Conservation (phyloP, 345 rosid genomes). For the Eutrema heterophyllum region DNA sequence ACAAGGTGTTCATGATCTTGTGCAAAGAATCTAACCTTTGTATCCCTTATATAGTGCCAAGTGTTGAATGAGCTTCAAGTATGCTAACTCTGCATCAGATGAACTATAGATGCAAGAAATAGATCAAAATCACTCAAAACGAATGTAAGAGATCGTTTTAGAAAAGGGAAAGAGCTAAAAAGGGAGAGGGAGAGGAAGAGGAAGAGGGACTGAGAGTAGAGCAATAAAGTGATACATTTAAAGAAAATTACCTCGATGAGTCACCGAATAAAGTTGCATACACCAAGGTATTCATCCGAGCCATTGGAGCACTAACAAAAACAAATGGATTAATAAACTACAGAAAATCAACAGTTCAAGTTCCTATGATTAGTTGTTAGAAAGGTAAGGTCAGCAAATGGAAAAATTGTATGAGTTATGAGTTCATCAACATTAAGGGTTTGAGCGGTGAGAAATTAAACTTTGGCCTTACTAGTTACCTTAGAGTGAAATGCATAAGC, state of each 20-base stretch:
- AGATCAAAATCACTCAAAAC: background rate
- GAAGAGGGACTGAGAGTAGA: background rate
- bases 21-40: slow-evolving; percentile 55
- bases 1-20: slow-evolving; percentile 12
- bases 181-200: background rate
- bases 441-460: background rate
- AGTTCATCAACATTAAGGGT: background rate
- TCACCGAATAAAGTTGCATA: slow-evolving; percentile 79
- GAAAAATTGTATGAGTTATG: background rate
- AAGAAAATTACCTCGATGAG: slow-evolving; percentile 59
- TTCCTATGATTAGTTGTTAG: background rate
- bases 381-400: background rate
- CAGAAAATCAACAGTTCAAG: background rate
- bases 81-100: slow-evolving; percentile 81
- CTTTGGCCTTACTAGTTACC: background rate
- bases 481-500: background rate
- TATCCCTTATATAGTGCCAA: slow-evolving; percentile 83
- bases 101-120: slow-evolving; percentile 44
- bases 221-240: background rate
- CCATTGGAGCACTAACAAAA: slow-evolving; percentile 67
- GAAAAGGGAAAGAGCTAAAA: slow-evolving; percentile 6
- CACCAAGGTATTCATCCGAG: slow-evolving; percentile 74
- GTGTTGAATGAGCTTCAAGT: slow-evolving; percentile 89
- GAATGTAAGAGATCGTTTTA: slow-evolving; percentile 5
- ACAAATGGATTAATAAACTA: background rate